Base-by-base conservation (phyloP, 1,284 basidiomycete species). In the Marasmius sp. region DNA sequence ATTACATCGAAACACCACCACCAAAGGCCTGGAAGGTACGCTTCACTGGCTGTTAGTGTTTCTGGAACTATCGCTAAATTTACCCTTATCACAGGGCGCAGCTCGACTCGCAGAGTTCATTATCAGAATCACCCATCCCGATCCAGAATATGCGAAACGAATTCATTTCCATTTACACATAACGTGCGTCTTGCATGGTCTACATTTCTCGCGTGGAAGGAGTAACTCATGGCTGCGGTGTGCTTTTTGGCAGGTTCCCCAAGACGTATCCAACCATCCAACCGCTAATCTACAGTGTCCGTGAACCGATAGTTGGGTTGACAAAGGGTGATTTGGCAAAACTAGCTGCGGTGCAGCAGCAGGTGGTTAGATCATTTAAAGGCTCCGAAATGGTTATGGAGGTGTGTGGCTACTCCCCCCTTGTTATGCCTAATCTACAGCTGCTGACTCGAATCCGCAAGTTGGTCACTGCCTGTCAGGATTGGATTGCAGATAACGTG, bases 1-100 rank as follows among this genome's bases (percentile, higher is more conserved):
- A 91, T 69, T 92, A 91, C 69, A 79, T 86, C 52, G 84, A 90
- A 68, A 83, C 81, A 62, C 85, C 86, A 43, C 85, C 89, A n/a
- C 86, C 87, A 22, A 91, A 85, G 69, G 91, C 83, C 60, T 93
- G 91, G 91, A 92, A 91, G 83, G 90, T 89, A 55, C 33, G 69
- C 71, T 11, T 59, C 34, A 41, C 61, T 53, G 16, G 38, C 11
- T 16, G 62, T 61, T 18, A 4, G 33, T 58, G 12, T 20, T 34
- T 34, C 48, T 14, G 10, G 34, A 33, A 43, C 53, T 50, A 58
- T 33, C 18, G 43, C 16, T 61, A 41, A 37, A 41, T 34, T 57
- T 66, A 57, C 66, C 64, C 3, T 49, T 64, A 52, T 18, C 51
- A 0, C 64, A 92, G 90, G 85, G 83, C 64, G 91, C 90, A 37